Base-by-base conservation (phyloP, 2,329 filamentous ascomycete species). In the Aspergillus neoniger region DNA sequence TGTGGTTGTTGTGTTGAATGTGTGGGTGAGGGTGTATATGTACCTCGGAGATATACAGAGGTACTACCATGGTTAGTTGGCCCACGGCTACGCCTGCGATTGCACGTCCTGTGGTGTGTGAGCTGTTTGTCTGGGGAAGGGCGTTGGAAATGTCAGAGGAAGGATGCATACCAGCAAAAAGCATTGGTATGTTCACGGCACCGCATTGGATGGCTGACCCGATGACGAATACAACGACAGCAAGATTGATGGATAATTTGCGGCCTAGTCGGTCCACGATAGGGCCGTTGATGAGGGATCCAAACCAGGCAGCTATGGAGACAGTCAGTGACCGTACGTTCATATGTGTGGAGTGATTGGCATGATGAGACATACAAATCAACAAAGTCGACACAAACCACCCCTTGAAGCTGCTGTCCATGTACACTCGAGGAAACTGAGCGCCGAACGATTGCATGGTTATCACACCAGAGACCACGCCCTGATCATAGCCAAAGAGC, bases 351-450 rank as follows among this genome's bases (percentile, higher is more conserved):
- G 17, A 30, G 25, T 2, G n/a, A 17, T 10, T 4, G 44, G 32
- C 32, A 36, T 14, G 32, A 5, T 5, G 32, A 4, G 12, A 66
- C 71, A 57, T 64, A 77, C 75, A 71, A 0, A 84, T 70, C 9
- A 82, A 68, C 4, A 85, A 69, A 2, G 78, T 81, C 5, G 82
- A 82, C 2, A 83, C 80, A 55, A 84, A 82, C 81, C 82, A 84
- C 32, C 81, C 82, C 61, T 83, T 82, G 70, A 82, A 82, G 10
- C 76, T 67, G 60, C 75, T 79, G 59, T 83, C 79, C 0, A 73
- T 58, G 52, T 76, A 79, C 15, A 82, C 73, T 7, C 72, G 69
- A 14, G 79, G 80, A 44, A 77, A 74, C 14, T 69, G 64, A 30
- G 74, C 74, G 3, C 69, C 76, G 60, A 82, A 82, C 4, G 73